Evolutionary conservation across 495 filamentous ascomycete species (phyloP).

Genomic region (Aspergillus bertholletiae): DNA sequence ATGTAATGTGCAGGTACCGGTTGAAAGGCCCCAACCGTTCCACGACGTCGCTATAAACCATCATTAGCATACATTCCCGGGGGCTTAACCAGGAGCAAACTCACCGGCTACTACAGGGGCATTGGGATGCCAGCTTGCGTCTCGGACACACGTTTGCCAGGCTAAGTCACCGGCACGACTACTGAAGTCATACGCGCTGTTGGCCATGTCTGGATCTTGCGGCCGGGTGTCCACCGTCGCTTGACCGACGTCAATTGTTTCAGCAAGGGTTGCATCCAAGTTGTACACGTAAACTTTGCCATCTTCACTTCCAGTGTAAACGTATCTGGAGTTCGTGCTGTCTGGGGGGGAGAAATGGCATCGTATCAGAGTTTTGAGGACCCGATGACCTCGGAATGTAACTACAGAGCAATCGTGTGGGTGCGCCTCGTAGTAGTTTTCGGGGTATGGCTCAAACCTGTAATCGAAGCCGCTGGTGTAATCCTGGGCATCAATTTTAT

Average conservation of each 20-base stretch:
- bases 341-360: constrained; percentile 93
- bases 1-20: constrained; percentile 74
- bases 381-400: constrained; percentile 85
- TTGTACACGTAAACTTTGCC: constrained; percentile 92
- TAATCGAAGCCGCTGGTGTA: constrained; percentile 82
- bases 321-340: constrained; percentile 87
- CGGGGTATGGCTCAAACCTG: constrained; percentile 64
- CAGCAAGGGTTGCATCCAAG: constrained; percentile 83
- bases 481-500: constrained; percentile 45
- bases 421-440: constrained; percentile 68
- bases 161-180: constrained; percentile 32
- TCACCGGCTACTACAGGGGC: constrained; percentile 85
- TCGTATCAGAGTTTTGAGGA: constrained; percentile 84
- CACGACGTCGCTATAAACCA: constrained; percentile 63
- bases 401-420: constrained; percentile 89
- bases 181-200: constrained; percentile 33
- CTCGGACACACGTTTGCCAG: constrained; percentile 83
- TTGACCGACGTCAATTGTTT: constrained; percentile 68
- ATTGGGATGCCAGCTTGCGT: constrained; percentile 93
- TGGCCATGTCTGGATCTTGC: constrained; percentile 41
- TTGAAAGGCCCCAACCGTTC: constrained; percentile 67
- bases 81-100: constrained; percentile 11
- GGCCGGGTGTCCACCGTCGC: constrained; percentile 62
- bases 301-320: constrained; percentile 86
- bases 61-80: constrained; percentile 12